Base-by-base conservation (phyloP, 1,284 basidiomycete genomes). In the Malassezia brasiliensis region DNA sequence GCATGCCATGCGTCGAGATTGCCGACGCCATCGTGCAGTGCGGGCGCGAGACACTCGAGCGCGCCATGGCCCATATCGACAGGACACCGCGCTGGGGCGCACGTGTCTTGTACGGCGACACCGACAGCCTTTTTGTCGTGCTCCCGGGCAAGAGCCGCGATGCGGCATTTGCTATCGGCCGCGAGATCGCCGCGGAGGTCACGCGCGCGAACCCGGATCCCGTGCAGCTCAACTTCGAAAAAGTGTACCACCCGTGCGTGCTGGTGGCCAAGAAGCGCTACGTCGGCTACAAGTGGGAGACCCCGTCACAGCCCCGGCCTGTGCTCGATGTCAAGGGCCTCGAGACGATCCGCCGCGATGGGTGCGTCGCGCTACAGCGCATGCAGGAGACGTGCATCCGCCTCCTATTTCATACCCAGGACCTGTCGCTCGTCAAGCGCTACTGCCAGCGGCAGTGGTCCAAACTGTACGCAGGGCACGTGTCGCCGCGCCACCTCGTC, bases 1-100 rank as follows among this genome's bases (percentile, higher is more conserved):
- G 93, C 45, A 98, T 98, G 94, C 93, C 94, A 17, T 90, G 88
- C 19, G 91, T 96, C 17, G 91, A 96, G 77, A 88, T 98, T 37
- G 94, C 93, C 0, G 93, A 98, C 71, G 89, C 89, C 52, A 96
- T 98, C 62, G 93, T 98, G 0, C 91, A 96, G 77, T 90, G 83
- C 19, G 93, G 93, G 2, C 80, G 93, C 36, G 91, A 96, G 77
- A 96, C 90, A 0, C 78, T 98, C 17, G 91, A 96, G 76, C 89
- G 90, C 87, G 90, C 93, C 0, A 88, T 96, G 62, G 80, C 82
- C 41, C 68, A 84, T 31, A 91, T 98, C 59, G 56, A 52, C 32
- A 77, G 80, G 0, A 86, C 82, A 2, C 77, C 79, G 40, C 85
- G 84, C 69, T 96, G 93, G 93, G 86, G 84, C 5, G 91, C 88